Base-by-base conservation (phyloP, 306 rosid species). In the Begonia peltatifolia region DNA sequence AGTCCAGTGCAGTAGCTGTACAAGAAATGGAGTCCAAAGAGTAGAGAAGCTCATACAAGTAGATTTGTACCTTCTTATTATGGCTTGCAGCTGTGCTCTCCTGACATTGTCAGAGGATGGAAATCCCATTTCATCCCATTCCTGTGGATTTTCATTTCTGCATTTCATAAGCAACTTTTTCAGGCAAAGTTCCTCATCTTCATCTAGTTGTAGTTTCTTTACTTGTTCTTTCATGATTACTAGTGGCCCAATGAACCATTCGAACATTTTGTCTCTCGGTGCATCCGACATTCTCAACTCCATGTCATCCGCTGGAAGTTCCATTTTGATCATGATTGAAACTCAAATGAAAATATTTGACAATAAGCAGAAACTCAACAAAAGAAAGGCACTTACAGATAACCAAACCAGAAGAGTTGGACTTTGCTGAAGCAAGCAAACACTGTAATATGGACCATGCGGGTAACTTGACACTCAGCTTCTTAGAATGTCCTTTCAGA, bases 161-260 rank as follows among this genome's bases (percentile, higher is more conserved):
- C 68, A 54, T 70, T 46, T 65, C 78, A 83, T 74, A 41, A 78
- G 68, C 41, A 83, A 58, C 56, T 70, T 74, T 72, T 67, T 76
- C 57, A 87, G 74, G 58, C 79, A 70, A 9, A 46, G 61, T 55
- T 87, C 96, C 71, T 80, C 89, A 2, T 20, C 65, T 63, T 66
- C 84, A 44, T 74, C 67, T 50, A 83, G 57, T 41, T 62, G 38
- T 11, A 87, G 71, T 44, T 57, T 72, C 81, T 71, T 74, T 41
- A 87, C 41, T 69, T 87, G 96, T 55, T 80, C 96, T 71, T 80
- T 83, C 68, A 83, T 87, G 68, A 76, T 63, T 56, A 87, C 51
- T 54, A 87, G 65, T 23, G 96, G 96, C 20, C 74, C 89, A 42
- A 83, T 70, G 68, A 78, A 87, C 96, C 96, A 87, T 68, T 83